A percentile compares a stretch with the other conserved stretches of the same genome.
These are phyloP conservation scores for Ogataea minuta DNA, from an alignment of 805 yeast genomes.

Conservation along the genomic window DNA sequence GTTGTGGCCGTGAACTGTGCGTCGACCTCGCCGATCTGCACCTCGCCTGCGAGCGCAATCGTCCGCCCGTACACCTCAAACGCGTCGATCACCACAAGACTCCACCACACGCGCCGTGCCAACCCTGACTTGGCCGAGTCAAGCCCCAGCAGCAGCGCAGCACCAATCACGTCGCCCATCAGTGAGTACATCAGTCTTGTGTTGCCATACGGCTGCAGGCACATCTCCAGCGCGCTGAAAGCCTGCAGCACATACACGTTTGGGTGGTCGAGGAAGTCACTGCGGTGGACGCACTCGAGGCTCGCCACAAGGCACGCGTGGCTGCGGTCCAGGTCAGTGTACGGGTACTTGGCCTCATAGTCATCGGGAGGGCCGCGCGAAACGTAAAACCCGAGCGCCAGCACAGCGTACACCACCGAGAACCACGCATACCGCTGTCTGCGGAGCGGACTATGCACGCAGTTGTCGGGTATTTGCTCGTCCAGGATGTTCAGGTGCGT, in stretches of 20 bases:
- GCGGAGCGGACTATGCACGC: neutral
- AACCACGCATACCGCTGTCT: slow-evolving; percentile 1
- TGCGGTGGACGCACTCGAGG: slow-evolving; percentile 4
- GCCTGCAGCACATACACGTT: slow-evolving; percentile 4
- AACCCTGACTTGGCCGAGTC: neutral
- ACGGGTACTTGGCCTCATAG: neutral
- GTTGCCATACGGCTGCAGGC: slow-evolving; percentile 5
- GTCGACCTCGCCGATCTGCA: neutral
- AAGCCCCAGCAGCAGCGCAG: neutral
- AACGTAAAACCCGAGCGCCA: neutral
- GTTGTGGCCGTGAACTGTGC: neutral
- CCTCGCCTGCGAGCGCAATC: neutral
- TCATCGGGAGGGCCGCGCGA: neutral
- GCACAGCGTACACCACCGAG: slow-evolving; percentile 3
- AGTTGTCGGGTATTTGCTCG: neutral
- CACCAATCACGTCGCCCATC: slow-evolving; percentile 1
- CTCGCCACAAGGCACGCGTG: slow-evolving; percentile 3
- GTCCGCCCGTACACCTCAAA: slow-evolving; percentile 6
- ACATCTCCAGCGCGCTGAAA: slow-evolving; percentile 1
- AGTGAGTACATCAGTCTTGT: slow-evolving; percentile 1
- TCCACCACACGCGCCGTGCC: slow-evolving; percentile 1
- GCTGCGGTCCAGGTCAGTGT: slow-evolving; percentile 1
- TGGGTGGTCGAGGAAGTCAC: slow-evolving; percentile 4
- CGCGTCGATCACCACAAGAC: slow-evolving; percentile 2
- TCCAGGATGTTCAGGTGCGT: neutral